phyloP scores from a whole-genome alignment of 1,284 basidiomycete species.

The Moesziomyces antarcticus region DNA sequence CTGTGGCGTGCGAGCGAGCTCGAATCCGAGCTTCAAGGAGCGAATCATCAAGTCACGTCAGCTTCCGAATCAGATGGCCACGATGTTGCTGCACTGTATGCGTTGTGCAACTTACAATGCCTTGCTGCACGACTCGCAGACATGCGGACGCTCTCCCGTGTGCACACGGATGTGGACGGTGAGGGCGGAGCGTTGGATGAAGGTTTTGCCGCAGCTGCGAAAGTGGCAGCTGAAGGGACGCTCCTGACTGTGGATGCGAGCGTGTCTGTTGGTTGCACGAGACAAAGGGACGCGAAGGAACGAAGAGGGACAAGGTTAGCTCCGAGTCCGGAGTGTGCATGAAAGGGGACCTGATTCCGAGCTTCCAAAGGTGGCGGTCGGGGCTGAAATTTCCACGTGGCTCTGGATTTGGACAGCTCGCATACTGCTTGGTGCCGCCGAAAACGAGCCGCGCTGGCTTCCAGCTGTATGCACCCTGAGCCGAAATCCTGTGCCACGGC shows the following conservation, averaged over 20 bases:
- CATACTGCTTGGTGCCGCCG: no score
- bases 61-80: background rate
- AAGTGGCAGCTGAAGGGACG: slow-evolving; percentile 59
- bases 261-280: slow-evolving; percentile 41
- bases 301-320: no score
- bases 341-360: no score
- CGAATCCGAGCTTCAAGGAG: slow-evolving; percentile 69
- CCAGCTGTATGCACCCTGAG: no score
- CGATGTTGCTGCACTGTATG: no score
- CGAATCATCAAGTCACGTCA: background rate
- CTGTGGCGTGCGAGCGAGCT: slow-evolving; percentile 75
- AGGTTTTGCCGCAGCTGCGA: slow-evolving; percentile 61
- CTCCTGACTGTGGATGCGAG: slow-evolving; percentile 63
- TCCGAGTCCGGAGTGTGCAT: no score
- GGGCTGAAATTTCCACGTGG: no score
- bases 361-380: no score
- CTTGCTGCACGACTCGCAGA: slow-evolving; percentile 74
- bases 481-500: no score
- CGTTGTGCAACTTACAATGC: slow-evolving; percentile 51
- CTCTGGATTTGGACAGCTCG: no score
- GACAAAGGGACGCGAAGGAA: slow-evolving; percentile 4
- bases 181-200: slow-evolving; percentile 72
- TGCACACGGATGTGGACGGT: slow-evolving; percentile 86
- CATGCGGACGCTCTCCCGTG: slow-evolving; percentile 81
- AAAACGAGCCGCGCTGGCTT: no score